phyloP scores from a whole-genome alignment of 2,329 filamentous ascomycete species.

The Cladosporium sp. region DNA sequence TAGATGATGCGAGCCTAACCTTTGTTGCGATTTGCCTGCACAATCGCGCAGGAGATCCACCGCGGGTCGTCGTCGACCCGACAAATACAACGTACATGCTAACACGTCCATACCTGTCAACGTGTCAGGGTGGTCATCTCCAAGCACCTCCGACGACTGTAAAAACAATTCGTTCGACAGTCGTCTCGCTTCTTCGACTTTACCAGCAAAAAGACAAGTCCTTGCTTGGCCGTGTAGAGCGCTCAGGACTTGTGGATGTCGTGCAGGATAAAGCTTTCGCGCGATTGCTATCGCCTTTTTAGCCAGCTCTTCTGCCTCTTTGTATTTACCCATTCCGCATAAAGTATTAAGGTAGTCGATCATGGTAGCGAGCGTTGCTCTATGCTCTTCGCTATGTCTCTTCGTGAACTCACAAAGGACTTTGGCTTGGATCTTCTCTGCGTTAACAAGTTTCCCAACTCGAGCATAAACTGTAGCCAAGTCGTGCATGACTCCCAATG shows the following conservation, averaged over 20 bases:
- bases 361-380: neutral
- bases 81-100: accelerated
- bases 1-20: neutral
- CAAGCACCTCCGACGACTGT: neutral
- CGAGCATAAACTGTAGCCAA: neutral
- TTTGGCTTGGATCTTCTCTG: neutral
- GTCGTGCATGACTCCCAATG: neutral
- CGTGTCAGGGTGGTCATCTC: neutral
- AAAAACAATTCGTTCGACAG: neutral
- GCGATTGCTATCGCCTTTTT: neutral
- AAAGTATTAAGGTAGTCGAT: no score
- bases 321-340: neutral
- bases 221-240: neutral
- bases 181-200: neutral
- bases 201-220: neutral
- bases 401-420: neutral
- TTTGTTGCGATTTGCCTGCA: neutral
- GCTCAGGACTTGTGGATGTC: neutral
- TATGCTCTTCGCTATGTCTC: neutral
- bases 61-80: neutral
- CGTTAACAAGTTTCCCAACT: neutral
- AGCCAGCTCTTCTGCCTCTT: neutral
- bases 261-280: neutral
- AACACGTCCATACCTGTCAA: neutral
- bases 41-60: neutral